Evolutionary conservation across 305 asterid species (phyloP), one percentile per base, ranked within the genome.

Genomic region (Euphrasia arctica): DNA sequence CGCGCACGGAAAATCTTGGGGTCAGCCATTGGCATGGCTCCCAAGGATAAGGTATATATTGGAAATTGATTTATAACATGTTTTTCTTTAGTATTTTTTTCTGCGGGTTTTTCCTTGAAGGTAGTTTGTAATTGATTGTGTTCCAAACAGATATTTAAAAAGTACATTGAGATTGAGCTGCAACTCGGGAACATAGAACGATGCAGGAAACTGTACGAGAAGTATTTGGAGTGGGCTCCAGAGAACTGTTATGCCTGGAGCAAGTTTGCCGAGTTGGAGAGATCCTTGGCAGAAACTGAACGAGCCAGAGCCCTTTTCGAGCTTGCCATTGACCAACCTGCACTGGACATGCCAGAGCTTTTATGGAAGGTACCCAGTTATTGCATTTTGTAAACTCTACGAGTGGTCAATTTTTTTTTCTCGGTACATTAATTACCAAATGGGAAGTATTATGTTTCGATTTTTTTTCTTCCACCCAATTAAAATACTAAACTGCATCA

Each of bases 171-270:
- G 85, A 82, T 91, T 68, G 98, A 89, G 85, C 83, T 91, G 74
- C 95, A 85, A 63, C 89, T 89, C 68, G 89, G 97, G 47, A 88
- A 89, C 72, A 84, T 84, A 39, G 96, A 92, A 69, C 83, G 96
- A 13, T 92, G 98, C 77, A 74, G 98, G 68, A 89, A 74, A 66
- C 83, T 89, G 4, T 92, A 89, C 72, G 91, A 87, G 68, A 86
- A 87, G 76, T 92, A 92, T 64, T 75, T 92, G 69, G 88, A 85
- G 75, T 85, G 93, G 97, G 76, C 96, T 18, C 96, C 91, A n/a
- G 96, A 85, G 77, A 88, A 87, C 65, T 90, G 97, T 72, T 87
- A 90, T 68, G 98, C 97, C 0, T 93, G 98, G 98, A 85, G 82
- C 81, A 93, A 87, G 71, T 90, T 54, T 65, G 98, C 96, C 0